Percentiles rank a stretch among this genome's conserved stretches.
Evolutionary conservation across 805 yeast genomes (phyloP).

Genomic region (Zygoascus bituminiphila): DNA sequence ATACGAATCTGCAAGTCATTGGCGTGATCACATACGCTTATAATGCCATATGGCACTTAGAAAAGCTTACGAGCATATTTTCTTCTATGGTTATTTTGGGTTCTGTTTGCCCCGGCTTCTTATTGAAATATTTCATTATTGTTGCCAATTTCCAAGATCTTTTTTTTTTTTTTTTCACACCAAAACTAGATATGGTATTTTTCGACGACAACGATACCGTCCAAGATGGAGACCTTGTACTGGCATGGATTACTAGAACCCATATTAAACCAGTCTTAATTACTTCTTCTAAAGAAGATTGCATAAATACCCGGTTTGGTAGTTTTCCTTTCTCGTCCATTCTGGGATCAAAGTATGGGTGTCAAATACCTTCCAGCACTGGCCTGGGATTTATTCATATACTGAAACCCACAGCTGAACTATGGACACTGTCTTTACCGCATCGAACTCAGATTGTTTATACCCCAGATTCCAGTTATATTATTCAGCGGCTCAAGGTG

Average conservation of each 20-base stretch:
- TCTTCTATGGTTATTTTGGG: too few relatives aligned
- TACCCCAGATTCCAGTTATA: conserved; percentile 89
- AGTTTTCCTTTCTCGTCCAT: conserved; percentile 75
- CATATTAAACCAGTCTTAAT: conserved; percentile 68
- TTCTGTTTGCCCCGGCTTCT: too few relatives aligned
- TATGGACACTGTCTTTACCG: conserved; percentile 94
- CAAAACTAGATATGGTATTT: conserved; percentile 31
- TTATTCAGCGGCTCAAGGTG: conserved; percentile 71
- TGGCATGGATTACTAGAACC: conserved; percentile 78
- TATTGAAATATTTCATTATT: neutral
- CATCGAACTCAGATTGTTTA: conserved; percentile 97
- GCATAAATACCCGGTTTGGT: conserved; percentile 81
- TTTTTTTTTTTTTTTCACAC: neutral
- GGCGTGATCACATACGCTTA: neutral
- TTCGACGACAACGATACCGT: conserved; percentile 55
- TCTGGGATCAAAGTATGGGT: conserved; percentile 76
- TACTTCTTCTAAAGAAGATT: conserved; percentile 39
- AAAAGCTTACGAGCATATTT: too few relatives aligned
- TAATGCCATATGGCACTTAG: neutral
- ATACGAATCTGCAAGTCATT: neutral
- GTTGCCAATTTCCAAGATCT: neutral
- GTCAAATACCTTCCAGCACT: conserved; percentile 64
- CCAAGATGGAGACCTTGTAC: conserved; percentile 78
- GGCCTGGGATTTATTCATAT: conserved; percentile 78
- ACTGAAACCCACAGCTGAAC: conserved; percentile 85